Evolutionary conservation across 495 filamentous ascomycete genomes (phyloP).

Genomic region (Tetracladium marchalianum): DNA sequence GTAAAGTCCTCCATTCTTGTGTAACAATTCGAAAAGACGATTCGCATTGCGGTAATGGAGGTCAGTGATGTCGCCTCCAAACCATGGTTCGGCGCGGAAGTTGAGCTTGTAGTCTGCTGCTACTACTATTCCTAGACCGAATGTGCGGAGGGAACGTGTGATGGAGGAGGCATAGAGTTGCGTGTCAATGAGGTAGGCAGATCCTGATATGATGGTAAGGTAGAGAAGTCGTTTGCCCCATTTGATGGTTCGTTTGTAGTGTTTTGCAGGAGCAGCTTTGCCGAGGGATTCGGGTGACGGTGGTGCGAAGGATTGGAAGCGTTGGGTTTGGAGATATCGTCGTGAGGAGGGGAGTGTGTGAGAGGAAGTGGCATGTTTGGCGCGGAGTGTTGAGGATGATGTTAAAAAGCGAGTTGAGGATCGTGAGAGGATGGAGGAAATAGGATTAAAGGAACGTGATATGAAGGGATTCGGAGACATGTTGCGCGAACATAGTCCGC

Average conservation of each 20-base stretch:
- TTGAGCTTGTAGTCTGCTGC: constrained; percentile 95
- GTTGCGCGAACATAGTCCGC: constrained; percentile 11
- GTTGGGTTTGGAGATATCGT: constrained; percentile 13
- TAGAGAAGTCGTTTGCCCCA: constrained; percentile 67
- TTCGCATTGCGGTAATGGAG: constrained; percentile 77
- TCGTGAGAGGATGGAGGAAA: background rate
- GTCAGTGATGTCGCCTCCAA: constrained; percentile 54
- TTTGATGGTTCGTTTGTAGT: constrained; percentile 58
- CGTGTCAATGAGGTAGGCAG: constrained; percentile 56
- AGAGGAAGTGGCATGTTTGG: background rate
- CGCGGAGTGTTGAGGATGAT: background rate
- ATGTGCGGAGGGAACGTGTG: constrained; percentile 72
- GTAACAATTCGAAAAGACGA: constrained; percentile 66
- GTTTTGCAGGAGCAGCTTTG: constrained; percentile 53
- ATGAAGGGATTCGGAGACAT: background rate
- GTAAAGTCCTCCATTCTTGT: constrained; percentile 84
- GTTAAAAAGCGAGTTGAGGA: background rate
- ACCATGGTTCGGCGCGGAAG: constrained; percentile 68
- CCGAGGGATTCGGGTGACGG: constrained; percentile 74
- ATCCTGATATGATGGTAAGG: constrained; percentile 45
- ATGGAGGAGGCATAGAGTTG: constrained; percentile 68
- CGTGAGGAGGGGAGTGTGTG: background rate
- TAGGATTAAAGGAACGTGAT: background rate
- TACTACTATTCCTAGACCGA: constrained; percentile 67
- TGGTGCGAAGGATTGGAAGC: constrained; percentile 65